Evolutionary conservation across 108 stramenopile species (phyloP), one percentile per base, ranked within the genome.

Genomic region (Pseudonitzschia pungens): DNA sequence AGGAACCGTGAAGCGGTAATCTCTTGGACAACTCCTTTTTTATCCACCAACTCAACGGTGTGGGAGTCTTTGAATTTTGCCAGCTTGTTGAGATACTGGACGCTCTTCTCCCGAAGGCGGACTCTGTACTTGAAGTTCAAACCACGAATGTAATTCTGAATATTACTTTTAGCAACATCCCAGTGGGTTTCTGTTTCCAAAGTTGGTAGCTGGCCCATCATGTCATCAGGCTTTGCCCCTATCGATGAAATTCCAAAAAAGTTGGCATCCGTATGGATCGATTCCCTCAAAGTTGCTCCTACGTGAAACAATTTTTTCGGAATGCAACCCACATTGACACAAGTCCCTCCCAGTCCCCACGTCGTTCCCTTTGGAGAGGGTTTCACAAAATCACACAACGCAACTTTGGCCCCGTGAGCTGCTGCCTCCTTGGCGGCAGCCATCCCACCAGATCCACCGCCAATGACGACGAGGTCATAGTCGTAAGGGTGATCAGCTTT

Each of bases 311-410:
- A 84, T 72, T 99, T 99, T 84, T 99, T 99, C 66, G 99, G 99
- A 73, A 99, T 99, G 84, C 99, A 99, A 24, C 99, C 91, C 11
- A 93, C 92, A 68, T 93, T 91, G 71, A 99, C 99, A 77, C 98
- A 99, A 3, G 98, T 99, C 26, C 99, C 99, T 16, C 99, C 99
- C 26, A 99, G 78, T 21, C 98, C 98, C 98, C 98, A 98, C 27
- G 80, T 86, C 65, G 95, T 92, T 66, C 98, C 97, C 20, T 84
- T 82, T 6, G 97, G 96, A 51, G 87, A 89, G 11, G 99, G 99
- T 66, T 97, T 97, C 74, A 99, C 98, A 75, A 87, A 98, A 77
- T 99, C 99, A 40, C 97, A 79, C 22, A 95, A 84, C 44, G 97
- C 97, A 10, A 98, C 98, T 41, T 84, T 91, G 69, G 97, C 96